Evolutionary conservation across 768 basidiomycete species (phyloP).

Genomic region (Suillus subalutaceus): DNA sequence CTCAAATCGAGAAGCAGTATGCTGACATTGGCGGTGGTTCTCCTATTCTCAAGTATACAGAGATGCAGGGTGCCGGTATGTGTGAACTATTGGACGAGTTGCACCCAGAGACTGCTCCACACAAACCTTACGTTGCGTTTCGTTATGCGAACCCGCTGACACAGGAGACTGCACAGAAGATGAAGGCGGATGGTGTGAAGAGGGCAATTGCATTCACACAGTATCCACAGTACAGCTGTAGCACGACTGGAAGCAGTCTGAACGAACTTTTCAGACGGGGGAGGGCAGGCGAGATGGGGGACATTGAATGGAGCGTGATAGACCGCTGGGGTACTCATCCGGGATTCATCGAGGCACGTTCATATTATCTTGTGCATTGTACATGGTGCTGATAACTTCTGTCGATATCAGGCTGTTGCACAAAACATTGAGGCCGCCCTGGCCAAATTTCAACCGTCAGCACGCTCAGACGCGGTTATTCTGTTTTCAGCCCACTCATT

Average conservation of each 20-base stretch:
- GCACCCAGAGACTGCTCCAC: slow-evolving; percentile 90
- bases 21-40: slow-evolving; percentile 94
- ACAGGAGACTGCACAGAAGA: slow-evolving; percentile 75
- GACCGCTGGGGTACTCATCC: slow-evolving; percentile 97
- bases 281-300: slow-evolving; percentile 60
- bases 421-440: slow-evolving; percentile 86
- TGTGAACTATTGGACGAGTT: slow-evolving; percentile 89
- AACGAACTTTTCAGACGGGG: slow-evolving; percentile 85
- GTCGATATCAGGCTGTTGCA: slow-evolving; percentile 71
- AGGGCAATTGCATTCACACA: slow-evolving; percentile 96
- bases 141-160: slow-evolving; percentile 92
- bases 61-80: slow-evolving; percentile 89
- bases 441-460: slow-evolving; percentile 70
- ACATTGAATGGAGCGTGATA: slow-evolving; percentile 94
- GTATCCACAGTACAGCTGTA: slow-evolving; percentile 98
- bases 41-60: slow-evolving; percentile 90
- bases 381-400: slow-evolving; percentile 8
- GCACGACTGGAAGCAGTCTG: slow-evolving; percentile 95
- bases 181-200: slow-evolving; percentile 89
- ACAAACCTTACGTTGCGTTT: slow-evolving; percentile 96
- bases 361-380: neutral
- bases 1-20: slow-evolving; percentile 94
- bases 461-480: slow-evolving; percentile 75
- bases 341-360: slow-evolving; percentile 87
- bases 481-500: slow-evolving; percentile 98